Evolutionary conservation across 1,139 yeast genomes (phyloP).

Genomic region (Zygoascus hellenicus): DNA sequence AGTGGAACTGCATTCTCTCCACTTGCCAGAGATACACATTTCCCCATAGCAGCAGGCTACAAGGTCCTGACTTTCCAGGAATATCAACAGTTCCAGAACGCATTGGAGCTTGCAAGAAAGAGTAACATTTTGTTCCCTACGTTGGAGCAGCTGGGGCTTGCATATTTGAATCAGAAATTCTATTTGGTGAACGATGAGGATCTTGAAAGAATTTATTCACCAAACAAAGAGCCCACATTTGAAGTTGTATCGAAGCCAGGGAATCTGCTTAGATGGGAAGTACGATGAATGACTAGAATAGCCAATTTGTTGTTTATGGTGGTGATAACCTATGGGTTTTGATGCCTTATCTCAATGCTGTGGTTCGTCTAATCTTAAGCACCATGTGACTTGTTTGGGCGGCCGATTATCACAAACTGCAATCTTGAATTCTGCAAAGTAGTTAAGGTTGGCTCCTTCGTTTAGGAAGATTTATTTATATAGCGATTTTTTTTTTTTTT

Average conservation of each 20-base stretch:
- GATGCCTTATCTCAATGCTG: no score
- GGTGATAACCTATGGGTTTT: no score
- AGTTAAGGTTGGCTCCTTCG: no score
- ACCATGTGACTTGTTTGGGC: no score
- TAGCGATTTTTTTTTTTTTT: no score
- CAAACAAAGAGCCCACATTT: not conserved
- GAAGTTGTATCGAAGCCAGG: not conserved
- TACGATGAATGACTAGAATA: not conserved
- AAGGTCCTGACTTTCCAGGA: constrained; percentile 6
- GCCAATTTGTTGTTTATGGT: no score
- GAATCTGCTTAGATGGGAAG: constrained; percentile 1
- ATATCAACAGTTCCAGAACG: constrained; percentile 6
- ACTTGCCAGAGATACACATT: constrained; percentile 3
- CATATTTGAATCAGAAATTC: constrained; percentile 6
- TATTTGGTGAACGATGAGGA: constrained; percentile 13
- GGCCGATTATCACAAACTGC: no score
- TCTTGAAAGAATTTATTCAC: constrained; percentile 2
- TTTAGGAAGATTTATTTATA: no score
- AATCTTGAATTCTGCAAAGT: no score
- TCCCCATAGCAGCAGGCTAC: constrained; percentile 7
- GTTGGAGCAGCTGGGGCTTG: constrained; percentile 4
- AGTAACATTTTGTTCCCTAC: constrained; percentile 5
- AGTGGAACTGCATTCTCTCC: constrained; percentile 11
- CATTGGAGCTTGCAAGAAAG: constrained; percentile 4
- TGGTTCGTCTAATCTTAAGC: no score